Conservation (phyloP, 768 basidiomycete species). For the Mycena indigotica region DNA sequence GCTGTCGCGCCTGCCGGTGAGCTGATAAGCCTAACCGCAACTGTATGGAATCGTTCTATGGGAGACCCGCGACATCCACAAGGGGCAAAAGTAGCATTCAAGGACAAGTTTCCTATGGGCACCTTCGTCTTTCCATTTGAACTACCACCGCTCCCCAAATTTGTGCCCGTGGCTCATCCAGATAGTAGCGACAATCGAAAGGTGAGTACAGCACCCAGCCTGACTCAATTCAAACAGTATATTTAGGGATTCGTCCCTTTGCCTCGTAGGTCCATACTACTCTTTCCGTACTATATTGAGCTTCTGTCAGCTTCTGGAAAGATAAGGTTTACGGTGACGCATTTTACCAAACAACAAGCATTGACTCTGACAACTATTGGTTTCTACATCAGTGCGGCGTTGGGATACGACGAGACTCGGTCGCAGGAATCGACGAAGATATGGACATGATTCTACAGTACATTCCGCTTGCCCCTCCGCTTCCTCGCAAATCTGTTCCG, state of each 20-base stretch:
- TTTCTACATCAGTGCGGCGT: slow-evolving; percentile 13
- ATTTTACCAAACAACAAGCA: too few relatives aligned
- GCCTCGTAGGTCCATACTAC: slow-evolving; percentile 14
- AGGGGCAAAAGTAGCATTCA: slow-evolving; percentile 8
- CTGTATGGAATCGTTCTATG: slow-evolving; percentile 22
- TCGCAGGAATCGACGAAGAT: slow-evolving; percentile 20
- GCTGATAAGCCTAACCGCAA: slow-evolving; percentile 17
- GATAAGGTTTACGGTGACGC: slow-evolving; percentile 13
- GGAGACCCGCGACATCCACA: slow-evolving; percentile 14
- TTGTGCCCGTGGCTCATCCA: slow-evolving; percentile 22
- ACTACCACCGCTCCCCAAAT: slow-evolving; percentile 20
- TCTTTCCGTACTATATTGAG: not conserved
- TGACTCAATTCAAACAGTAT: not conserved
- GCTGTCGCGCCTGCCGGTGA: slow-evolving; percentile 16
- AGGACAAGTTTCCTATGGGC: slow-evolving; percentile 22
- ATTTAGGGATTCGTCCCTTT: slow-evolving; percentile 15
- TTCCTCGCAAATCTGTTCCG: slow-evolving; percentile 11
- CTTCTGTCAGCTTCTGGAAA: slow-evolving; percentile 18
- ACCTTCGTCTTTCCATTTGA: slow-evolving; percentile 22
- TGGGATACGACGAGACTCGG: slow-evolving; percentile 17
- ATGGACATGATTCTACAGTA: slow-evolving; percentile 24
- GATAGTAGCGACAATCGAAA: slow-evolving; percentile 18
- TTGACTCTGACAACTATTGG: not conserved
- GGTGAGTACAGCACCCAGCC: too few relatives aligned
- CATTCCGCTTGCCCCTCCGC: slow-evolving; percentile 13